Evolutionary conservation across 805 yeast species (phyloP).

Genomic region (Metschnikowia lachancei): DNA sequence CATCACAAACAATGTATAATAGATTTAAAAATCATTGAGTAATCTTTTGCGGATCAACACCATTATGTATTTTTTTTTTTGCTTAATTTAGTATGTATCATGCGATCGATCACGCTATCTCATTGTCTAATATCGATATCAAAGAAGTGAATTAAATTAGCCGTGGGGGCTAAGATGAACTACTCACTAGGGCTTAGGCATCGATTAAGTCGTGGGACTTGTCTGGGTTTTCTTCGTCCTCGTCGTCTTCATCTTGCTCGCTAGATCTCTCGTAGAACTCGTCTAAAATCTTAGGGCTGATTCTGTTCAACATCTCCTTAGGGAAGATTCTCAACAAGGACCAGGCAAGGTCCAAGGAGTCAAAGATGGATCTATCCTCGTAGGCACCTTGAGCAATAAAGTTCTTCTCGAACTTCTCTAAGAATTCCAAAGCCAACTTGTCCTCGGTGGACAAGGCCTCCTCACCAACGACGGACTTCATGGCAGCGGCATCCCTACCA

Average conservation of each 20-base stretch:
- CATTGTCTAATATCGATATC: constrained; percentile 9
- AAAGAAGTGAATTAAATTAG: constrained; percentile 12
- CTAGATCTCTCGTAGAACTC: constrained; percentile 94
- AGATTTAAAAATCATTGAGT: neutral
- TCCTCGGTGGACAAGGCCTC: constrained; percentile 98
- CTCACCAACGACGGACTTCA: constrained; percentile 99
- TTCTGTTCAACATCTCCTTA: constrained; percentile 97
- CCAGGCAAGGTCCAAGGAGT: constrained; percentile 98
- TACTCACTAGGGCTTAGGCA: constrained; percentile 25
- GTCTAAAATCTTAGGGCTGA: constrained; percentile 92
- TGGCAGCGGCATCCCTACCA: constrained; percentile 99
- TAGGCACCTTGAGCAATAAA: constrained; percentile 96
- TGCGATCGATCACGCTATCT: constrained; percentile 5
- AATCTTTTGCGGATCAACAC: neutral
- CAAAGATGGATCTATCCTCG: constrained; percentile 91
- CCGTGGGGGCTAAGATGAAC: neutral
- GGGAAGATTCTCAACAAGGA: constrained; percentile 96
- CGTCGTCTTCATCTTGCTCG: constrained; percentile 59
- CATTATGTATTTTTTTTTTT: neutral
- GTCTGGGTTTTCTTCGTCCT: constrained; percentile 37
- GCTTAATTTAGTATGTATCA: constrained; percentile 3
- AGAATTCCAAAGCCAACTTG: constrained; percentile 92
- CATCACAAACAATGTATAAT: constrained; percentile 4
- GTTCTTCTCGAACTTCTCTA: constrained; percentile 95
- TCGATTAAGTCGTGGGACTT: constrained; percentile 44